A percentile compares a stretch with the other conserved stretches of the same genome.
Conservation (phyloP, 257 asterid species). For the Petunia axillaris region DNA sequence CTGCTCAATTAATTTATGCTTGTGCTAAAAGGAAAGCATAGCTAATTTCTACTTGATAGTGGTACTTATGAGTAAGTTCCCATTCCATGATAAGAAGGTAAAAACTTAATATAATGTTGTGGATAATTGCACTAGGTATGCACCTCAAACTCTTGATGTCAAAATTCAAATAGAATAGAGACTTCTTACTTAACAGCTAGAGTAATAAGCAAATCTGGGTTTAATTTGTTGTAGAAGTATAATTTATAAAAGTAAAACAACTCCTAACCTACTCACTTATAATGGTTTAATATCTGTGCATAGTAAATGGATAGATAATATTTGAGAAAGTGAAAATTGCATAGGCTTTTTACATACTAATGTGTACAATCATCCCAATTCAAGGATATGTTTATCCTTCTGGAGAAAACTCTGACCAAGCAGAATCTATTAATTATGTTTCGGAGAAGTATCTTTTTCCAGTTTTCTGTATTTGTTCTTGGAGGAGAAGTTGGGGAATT, state of each 20-base stretch:
- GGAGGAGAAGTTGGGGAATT: slow-evolving; percentile 59
- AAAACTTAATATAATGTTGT: background rate
- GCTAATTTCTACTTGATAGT: background rate
- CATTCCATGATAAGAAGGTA: background rate
- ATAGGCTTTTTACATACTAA: background rate
- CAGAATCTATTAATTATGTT: background rate
- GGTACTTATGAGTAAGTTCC: background rate
- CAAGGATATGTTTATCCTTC: background rate
- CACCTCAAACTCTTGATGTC: background rate
- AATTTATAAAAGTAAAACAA: background rate
- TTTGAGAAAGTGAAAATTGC: background rate
- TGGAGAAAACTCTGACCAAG: background rate
- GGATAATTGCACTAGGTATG: background rate
- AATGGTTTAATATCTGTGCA: background rate
- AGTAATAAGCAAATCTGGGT: slow-evolving; percentile 11
- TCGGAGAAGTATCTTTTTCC: slow-evolving; percentile 30
- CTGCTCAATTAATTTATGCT: background rate
- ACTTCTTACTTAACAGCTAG: slow-evolving; percentile 1
- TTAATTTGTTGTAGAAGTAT: background rate
- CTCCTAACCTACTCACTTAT: background rate
- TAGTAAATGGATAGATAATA: background rate
- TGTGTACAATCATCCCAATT: background rate
- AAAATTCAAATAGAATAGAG: background rate
- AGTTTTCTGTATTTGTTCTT: slow-evolving; percentile 58
- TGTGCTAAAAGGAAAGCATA: background rate